These are phyloP conservation scores for Trebouxia sp. DNA, from an alignment of 139 green algal species.

Conservation along the genomic window DNA sequence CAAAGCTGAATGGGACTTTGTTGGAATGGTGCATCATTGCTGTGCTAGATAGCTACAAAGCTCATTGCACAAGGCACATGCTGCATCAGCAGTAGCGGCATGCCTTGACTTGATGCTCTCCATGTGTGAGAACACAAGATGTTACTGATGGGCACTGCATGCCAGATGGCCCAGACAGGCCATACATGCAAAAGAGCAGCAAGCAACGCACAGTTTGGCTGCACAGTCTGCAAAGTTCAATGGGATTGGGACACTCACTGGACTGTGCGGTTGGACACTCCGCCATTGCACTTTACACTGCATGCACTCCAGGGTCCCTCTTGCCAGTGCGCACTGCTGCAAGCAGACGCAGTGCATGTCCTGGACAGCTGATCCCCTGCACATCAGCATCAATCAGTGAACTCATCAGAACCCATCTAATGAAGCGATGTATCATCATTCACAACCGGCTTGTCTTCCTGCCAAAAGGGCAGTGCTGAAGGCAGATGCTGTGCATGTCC, in stretches of 20 bases:
- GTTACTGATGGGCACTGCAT: neutral
- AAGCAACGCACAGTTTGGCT: too few relatives aligned
- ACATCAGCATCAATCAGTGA: too few relatives aligned
- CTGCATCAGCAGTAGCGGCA: neutral
- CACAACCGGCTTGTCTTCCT: too few relatives aligned
- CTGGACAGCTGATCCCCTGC: constrained; percentile 23
- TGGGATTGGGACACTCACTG: neutral
- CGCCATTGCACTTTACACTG: constrained; percentile 46
- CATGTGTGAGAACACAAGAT: neutral
- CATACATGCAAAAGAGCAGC: too few relatives aligned
- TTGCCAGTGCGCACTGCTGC: neutral
- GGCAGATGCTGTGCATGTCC: neutral
- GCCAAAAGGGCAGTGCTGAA: constrained; percentile 2
- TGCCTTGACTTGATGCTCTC: neutral
- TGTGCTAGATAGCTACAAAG: too few relatives aligned
- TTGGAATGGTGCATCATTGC: too few relatives aligned
- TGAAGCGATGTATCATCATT: too few relatives aligned
- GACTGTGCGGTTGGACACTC: constrained; percentile 30
- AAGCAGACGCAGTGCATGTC: constrained; percentile 11
- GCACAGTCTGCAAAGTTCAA: too few relatives aligned
- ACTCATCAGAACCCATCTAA: too few relatives aligned
- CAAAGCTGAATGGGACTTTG: too few relatives aligned
- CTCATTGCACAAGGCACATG: too few relatives aligned
- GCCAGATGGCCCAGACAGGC: too few relatives aligned
- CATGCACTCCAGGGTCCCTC: constrained; percentile 41